phyloP scores from a whole-genome alignment of 1,139 yeast genomes.

The Tardiomyces digboiensis region DNA sequence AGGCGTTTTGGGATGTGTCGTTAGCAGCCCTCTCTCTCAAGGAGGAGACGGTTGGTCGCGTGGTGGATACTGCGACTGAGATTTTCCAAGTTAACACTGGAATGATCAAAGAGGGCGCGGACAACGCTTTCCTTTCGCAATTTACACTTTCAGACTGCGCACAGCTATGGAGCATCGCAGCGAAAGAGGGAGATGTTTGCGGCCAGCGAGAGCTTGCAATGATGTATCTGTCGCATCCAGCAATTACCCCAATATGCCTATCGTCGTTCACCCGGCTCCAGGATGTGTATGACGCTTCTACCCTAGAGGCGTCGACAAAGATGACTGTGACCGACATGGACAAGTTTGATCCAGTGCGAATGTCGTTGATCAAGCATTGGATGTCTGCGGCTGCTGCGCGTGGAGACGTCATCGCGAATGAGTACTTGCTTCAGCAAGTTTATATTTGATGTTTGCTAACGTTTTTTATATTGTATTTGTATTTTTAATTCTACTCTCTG shows the following conservation, averaged over 20 bases:
- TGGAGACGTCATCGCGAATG: constrained; percentile 24
- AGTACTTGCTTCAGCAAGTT: constrained; percentile 16
- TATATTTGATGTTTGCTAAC: not conserved
- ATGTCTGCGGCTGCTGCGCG: constrained; percentile 22
- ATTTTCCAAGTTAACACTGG: constrained; percentile 19
- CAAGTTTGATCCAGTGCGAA: constrained; percentile 23
- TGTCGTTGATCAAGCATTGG: constrained; percentile 25
- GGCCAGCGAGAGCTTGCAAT: constrained; percentile 25
- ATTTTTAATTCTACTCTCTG: no score
- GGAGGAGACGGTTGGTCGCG: constrained; percentile 18
- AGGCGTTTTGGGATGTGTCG: constrained; percentile 30
- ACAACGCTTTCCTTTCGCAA: constrained; percentile 12
- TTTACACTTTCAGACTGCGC: constrained; percentile 22
- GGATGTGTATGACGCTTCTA: constrained; percentile 16
- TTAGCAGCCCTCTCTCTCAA: constrained; percentile 25
- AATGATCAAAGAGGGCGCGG: not conserved
- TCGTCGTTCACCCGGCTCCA: constrained; percentile 18
- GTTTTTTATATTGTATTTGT: no score
- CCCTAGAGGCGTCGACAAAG: constrained; percentile 14
- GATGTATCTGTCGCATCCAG: constrained; percentile 25
- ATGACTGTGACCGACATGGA: constrained; percentile 15
- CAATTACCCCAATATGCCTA: constrained; percentile 17
- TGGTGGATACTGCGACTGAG: constrained; percentile 20
- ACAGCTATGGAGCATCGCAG: constrained; percentile 22
- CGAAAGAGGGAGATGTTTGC: constrained; percentile 21